Evolutionary conservation across 2,329 filamentous ascomycete genomes (phyloP).

Genomic region (Xylaria sp.): DNA sequence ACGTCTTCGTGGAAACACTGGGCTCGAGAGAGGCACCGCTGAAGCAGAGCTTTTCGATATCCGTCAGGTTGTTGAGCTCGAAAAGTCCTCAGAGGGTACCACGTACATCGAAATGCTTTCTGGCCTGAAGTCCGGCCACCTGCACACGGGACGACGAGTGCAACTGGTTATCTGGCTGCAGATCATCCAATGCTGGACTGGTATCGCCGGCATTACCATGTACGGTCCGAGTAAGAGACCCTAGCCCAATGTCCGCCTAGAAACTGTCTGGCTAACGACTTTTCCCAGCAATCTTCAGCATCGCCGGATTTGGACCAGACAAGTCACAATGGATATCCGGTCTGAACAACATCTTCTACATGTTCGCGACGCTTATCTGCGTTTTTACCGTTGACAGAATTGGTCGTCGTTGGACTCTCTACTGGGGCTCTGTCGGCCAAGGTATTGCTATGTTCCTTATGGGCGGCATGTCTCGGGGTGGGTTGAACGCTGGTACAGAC

Average conservation of each 20-base stretch:
- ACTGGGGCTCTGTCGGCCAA: conserved; percentile 67
- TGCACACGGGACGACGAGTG: conserved; percentile 68
- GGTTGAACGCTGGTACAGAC: conserved; percentile 51
- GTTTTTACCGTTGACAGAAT: conserved; percentile 72
- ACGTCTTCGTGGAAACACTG: conserved; percentile 62
- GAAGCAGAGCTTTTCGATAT: conserved; percentile 72
- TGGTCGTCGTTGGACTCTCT: conserved; percentile 69
- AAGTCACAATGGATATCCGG: conserved; percentile 68
- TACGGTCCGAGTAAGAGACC: conserved; percentile 55
- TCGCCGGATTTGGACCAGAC: conserved; percentile 64
- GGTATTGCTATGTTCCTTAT: conserved; percentile 69
- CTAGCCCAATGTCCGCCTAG: too few species aligned
- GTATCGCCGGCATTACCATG: conserved; percentile 70
- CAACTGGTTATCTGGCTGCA: conserved; percentile 73
- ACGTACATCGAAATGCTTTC: conserved; percentile 70
- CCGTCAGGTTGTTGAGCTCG: conserved; percentile 61
- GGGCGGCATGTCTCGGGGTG: conserved; percentile 62
- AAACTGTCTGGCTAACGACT: too few species aligned
- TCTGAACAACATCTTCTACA: conserved; percentile 52
- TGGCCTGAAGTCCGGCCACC: conserved; percentile 63
- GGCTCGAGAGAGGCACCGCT: conserved; percentile 54
- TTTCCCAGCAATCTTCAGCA: conserved; percentile 68
- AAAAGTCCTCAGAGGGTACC: conserved; percentile 61
- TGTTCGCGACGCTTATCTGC: conserved; percentile 68
- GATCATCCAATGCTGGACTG: conserved; percentile 71